Conservation (phyloP, 2,329 filamentous ascomycete species). For the Magnaporthiopsis incrustans region DNA sequence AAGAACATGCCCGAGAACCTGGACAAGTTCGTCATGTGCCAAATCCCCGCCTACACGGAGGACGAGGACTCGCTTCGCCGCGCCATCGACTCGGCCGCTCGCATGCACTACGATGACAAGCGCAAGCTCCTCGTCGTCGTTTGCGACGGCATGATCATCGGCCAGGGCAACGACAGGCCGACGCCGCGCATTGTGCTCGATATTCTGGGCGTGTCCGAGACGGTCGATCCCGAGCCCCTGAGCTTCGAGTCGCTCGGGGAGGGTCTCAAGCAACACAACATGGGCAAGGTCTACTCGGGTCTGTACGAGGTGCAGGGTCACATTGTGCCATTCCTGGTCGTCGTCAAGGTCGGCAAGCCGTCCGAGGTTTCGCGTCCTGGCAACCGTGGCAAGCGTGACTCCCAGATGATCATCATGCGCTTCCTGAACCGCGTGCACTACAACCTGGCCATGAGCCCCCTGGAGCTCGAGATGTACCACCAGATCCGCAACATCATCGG, state of each 20-base stretch:
- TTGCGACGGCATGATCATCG: constrained; percentile 99
- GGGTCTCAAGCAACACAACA: constrained; percentile 96
- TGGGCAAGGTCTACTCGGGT: constrained; percentile 97
- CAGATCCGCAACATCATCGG: constrained; percentile 98
- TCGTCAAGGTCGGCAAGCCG: constrained; percentile 97
- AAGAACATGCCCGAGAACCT: constrained; percentile 93
- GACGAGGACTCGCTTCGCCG: constrained; percentile 95
- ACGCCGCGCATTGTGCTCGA: constrained; percentile 95
- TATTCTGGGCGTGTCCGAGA: constrained; percentile 90
- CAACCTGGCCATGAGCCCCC: constrained; percentile 88
- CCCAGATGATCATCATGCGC: constrained; percentile 96
- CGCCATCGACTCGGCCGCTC: constrained; percentile 90
- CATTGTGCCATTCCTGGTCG: constrained; percentile 93
- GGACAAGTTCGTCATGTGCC: constrained; percentile 97
- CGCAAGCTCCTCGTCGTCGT: constrained; percentile 88
- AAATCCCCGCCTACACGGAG: constrained; percentile 96
- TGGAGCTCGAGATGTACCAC: constrained; percentile 97
- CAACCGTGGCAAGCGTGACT: constrained; percentile 98
- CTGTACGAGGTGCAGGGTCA: constrained; percentile 97
- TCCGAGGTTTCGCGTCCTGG: constrained; percentile 91
- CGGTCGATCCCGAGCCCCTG: constrained; percentile 87
- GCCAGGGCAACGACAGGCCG: constrained; percentile 92
- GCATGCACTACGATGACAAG: constrained; percentile 97
- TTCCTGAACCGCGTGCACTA: constrained; percentile 99
- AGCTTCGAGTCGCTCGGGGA: constrained; percentile 96